These are phyloP conservation scores for Yamadazyma membranifaciens DNA, from an alignment of 1,139 yeast genomes.

Conservation along the genomic window DNA sequence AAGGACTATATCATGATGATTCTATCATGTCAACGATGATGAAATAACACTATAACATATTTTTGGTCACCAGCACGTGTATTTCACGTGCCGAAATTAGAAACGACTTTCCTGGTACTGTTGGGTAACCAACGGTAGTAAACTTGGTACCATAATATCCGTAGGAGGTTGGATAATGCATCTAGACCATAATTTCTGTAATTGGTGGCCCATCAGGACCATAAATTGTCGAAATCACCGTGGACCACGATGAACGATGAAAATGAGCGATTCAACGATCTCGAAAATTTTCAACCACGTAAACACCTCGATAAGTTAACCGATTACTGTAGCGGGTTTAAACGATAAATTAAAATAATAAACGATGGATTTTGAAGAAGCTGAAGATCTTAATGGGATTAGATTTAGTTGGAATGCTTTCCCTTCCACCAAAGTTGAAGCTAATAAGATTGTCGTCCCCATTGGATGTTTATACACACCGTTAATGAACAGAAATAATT, in stretches of 20 bases:
- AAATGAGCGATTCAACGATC: conserved; percentile 2
- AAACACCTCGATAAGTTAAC: conserved; percentile 5
- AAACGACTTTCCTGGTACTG: too few species aligned
- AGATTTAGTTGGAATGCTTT: conserved; percentile 52
- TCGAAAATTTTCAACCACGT: conserved; percentile 10
- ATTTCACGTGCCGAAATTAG: too few species aligned
- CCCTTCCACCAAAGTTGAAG: conserved; percentile 88
- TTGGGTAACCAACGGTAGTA: too few species aligned
- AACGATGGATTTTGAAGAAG: conserved; percentile 48
- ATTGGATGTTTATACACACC: conserved; percentile 95
- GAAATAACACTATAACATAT: too few species aligned
- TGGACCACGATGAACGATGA: neutral
- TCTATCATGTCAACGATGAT: too few species aligned
- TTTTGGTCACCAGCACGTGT: too few species aligned
- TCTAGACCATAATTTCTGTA: too few species aligned
- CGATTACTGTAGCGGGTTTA: neutral
- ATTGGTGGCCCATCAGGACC: too few species aligned
- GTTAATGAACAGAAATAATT: conserved; percentile 61
- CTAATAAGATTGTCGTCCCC: conserved; percentile 90
- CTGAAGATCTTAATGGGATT: conserved; percentile 50
- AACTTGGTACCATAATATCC: too few species aligned
- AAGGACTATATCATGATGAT: too few species aligned
- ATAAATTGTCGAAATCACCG: too few species aligned
- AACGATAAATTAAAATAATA: neutral
- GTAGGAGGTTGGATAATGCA: too few species aligned